phyloP scores from a whole-genome alignment of 768 basidiomycete species.

The Heimioporus sp. region DNA sequence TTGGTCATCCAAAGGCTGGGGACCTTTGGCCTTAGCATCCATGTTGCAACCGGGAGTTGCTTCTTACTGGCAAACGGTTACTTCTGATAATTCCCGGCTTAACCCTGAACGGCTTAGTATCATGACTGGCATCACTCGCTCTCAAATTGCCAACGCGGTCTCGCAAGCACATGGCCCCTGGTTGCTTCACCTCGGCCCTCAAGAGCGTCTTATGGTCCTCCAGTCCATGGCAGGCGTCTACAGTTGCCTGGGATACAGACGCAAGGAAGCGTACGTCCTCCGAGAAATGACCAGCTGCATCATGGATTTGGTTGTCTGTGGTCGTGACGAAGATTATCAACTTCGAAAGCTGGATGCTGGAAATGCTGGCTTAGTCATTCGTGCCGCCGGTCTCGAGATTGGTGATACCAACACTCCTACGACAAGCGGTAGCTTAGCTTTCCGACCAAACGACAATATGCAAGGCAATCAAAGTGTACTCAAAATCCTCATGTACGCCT shows the following conservation, averaged over 20 bases:
- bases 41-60: conserved; percentile 67
- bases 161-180: conserved; percentile 83
- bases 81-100: conserved; percentile 47
- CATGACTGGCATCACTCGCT: conserved; percentile 68
- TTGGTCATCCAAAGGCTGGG: conserved; percentile 89
- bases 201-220: conserved; percentile 71
- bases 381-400: conserved; percentile 38
- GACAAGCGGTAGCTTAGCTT: conserved; percentile 57
- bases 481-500: conserved; percentile 67
- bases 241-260: conserved; percentile 74
- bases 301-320: conserved; percentile 84
- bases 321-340: conserved; percentile 67
- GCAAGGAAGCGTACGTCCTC: conserved; percentile 86
- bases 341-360: conserved; percentile 36
- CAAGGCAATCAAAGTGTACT: conserved; percentile 86
- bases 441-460: conserved; percentile 69
- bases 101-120: conserved; percentile 63
- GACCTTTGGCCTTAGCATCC: conserved; percentile 68
- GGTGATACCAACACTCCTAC: conserved; percentile 20
- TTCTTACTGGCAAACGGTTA: conserved; percentile 58
- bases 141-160: conserved; percentile 62
- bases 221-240: conserved; percentile 74
- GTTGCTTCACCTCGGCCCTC: conserved; percentile 74
- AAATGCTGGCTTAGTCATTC: conserved; percentile 47
- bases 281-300: conserved; percentile 84